A percentile compares a stretch with the other conserved stretches of the same genome.
Evolutionary conservation across 1,284 basidiomycete species (phyloP).

Genomic region (Rugosomyces carneus): DNA sequence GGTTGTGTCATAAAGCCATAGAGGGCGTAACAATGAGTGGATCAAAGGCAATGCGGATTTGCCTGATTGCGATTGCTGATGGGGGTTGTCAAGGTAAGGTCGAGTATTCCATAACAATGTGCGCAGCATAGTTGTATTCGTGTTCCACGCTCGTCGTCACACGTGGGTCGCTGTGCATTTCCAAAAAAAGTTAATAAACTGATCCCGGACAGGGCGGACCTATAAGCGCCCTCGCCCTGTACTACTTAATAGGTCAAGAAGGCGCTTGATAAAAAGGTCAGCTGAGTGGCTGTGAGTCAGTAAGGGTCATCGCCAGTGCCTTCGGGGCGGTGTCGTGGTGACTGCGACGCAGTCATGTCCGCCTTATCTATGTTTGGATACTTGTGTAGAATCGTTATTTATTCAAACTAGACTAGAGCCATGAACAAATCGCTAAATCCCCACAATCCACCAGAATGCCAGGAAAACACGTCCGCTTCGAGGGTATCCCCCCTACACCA

Average conservation of each 20-base stretch:
- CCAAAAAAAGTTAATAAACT: not conserved
- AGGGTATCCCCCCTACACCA: slow-evolving; percentile 15
- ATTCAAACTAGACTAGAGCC: no score
- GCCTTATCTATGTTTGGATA: slow-evolving; percentile 7
- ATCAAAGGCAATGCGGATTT: slow-evolving; percentile 1
- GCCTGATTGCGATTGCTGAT: slow-evolving; percentile 1
- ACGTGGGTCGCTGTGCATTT: not conserved
- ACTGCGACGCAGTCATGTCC: slow-evolving; percentile 7
- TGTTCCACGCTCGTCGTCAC: slow-evolving; percentile 3
- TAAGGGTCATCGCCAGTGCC: slow-evolving; percentile 6
- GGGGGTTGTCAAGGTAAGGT: not conserved
- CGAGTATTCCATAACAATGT: not conserved
- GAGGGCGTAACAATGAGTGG: not conserved
- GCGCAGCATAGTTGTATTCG: slow-evolving; percentile 2
- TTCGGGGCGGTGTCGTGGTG: slow-evolving; percentile 7
- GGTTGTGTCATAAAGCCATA: no score
- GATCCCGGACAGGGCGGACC: slow-evolving; percentile 5
- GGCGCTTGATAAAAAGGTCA: no score
- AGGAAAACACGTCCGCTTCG: slow-evolving; percentile 22
- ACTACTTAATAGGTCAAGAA: no score
- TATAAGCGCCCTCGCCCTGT: no score
- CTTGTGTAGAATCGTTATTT: no score
- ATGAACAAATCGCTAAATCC: not conserved
- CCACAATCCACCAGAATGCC: slow-evolving; percentile 16
- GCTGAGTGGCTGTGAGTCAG: slow-evolving; percentile 13